Percentiles rank a stretch among this genome's conserved stretches.
phyloP scores from a whole-genome alignment of 805 yeast species.

The Metschnikowia lachancei region DNA sequence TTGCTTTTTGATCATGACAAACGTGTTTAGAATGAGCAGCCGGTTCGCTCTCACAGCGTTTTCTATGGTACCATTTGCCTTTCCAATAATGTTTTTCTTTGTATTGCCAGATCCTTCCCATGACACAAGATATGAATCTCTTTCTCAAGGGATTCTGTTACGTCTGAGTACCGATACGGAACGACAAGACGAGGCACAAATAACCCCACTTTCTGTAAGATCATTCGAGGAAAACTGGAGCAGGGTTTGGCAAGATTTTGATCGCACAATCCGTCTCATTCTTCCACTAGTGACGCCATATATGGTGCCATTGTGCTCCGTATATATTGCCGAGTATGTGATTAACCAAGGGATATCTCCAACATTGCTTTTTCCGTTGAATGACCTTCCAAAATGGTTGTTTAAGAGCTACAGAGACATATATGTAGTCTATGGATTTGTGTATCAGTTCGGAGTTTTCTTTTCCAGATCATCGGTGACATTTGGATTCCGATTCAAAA shows the following conservation, averaged over 20 bases:
- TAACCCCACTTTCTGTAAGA: not conserved
- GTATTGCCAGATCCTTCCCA: conserved; percentile 22
- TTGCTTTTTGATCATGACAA: conserved; percentile 66
- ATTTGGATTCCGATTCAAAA: conserved; percentile 53
- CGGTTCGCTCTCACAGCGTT: conserved; percentile 56
- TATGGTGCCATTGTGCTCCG: conserved; percentile 81
- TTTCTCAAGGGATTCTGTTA: not conserved
- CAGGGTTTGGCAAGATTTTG: conserved; percentile 5
- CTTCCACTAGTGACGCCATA: conserved; percentile 55
- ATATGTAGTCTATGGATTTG: conserved; percentile 85
- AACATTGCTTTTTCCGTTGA: conserved; percentile 74
- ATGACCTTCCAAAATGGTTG: conserved; percentile 55
- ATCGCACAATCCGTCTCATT: conserved; percentile 24
- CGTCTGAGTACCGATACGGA: not conserved
- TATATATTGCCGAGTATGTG: conserved; percentile 80
- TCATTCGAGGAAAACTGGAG: not conserved
- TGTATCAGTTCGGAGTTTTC: conserved; percentile 91
- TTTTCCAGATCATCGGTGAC: conserved; percentile 82
- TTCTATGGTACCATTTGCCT: conserved; percentile 51
- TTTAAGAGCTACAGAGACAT: conserved; percentile 74
- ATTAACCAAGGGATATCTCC: conserved; percentile 94
- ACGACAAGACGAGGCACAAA: not conserved
- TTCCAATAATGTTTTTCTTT: conserved; percentile 32
- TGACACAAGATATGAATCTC: conserved; percentile 1
- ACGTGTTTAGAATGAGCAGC: conserved; percentile 58